Conservation (phyloP, 192 early-diverging fungal genomes). For the Podila clonocystis region DNA sequence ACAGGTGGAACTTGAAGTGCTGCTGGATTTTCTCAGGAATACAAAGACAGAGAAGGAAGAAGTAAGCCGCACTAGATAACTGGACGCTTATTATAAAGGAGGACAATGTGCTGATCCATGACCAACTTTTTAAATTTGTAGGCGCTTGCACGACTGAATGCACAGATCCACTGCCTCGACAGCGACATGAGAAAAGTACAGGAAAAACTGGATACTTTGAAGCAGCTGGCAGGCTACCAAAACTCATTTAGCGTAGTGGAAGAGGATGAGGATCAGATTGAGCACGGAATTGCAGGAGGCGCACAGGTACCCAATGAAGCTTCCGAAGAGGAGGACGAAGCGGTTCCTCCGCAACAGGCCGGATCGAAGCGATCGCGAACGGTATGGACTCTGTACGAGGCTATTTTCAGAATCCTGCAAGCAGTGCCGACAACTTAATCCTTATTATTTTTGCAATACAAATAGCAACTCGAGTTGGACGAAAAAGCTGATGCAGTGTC, state of each 20-base stretch:
- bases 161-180: constrained; percentile 56
- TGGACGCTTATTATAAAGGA: background rate
- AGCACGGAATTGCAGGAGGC: constrained; percentile 16
- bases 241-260: constrained; percentile 27
- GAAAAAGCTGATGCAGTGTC: constrained; percentile 19
- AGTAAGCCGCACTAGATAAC: constrained; percentile 16
- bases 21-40: constrained; percentile 72
- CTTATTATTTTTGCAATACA: background rate
- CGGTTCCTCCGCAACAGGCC: constrained; percentile 34
- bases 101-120: background rate
- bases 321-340: constrained; percentile 51
- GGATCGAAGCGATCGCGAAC: constrained; percentile 15
- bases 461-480: constrained; percentile 39
- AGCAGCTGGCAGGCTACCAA: constrained; percentile 22
- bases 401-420: background rate
- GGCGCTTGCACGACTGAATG: constrained; percentile 51
- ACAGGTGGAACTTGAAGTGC: constrained; percentile 65
- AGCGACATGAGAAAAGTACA: constrained; percentile 53
- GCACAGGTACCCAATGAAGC: constrained; percentile 46
- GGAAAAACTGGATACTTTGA: constrained; percentile 48
- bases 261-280: constrained; percentile 39
- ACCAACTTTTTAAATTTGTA: constrained; percentile 6
- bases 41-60: constrained; percentile 67
- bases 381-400: background rate
- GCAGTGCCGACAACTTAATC: background rate